Evolutionary conservation across 371 early-diverging fungal species (phyloP), one percentile per base, ranked within the genome.

Genomic region (Haplosporangium sp.): DNA sequence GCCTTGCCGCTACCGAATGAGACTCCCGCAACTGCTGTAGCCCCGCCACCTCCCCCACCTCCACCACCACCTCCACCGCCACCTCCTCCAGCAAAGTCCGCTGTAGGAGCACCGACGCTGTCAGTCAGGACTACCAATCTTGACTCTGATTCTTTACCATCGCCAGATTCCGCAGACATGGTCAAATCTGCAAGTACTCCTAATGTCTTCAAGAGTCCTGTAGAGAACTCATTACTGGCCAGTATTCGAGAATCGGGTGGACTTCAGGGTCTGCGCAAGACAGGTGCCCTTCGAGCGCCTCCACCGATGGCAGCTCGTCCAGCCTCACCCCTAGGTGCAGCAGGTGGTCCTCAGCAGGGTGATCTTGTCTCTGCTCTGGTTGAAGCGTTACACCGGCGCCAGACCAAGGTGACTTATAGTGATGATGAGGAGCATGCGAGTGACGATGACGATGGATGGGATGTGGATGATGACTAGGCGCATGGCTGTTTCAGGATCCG

Each of bases 181-280:
- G 41, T 18, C 7, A 11, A 14, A 13, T 6, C 38, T 13, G 13
- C 46, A 50, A 50, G 48, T 12, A 48, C 16, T 50, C 29, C 21
- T 1, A 40, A 23, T 23, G 54, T 20, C 6, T 36, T 63, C 38
- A 62, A 60, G 61, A 65, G 66, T 40, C 67, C 66, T 8, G 59
- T 66, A 9, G 67, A 76, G 47, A 62, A n/a, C 21, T 67, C 79
- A 5, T 21, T 77, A 23, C 38, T 77, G 40, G 61, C 62, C 41
- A 77, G 79, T 47, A 77, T 77, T 46, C 67, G 79, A 50, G 79
- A 77, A 18, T 51, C 79, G 11, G 79, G 79, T 36, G 79, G 79
- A 40, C 37, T 77, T 1, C 68, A 71, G 37, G 79, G 79, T 18
- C 64, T 77, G 60, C 79, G 79, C 64, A 77, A 68, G 68, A 61